phyloP scores from a whole-genome alignment of 495 filamentous ascomycete genomes.

The Aspergillus diversus region DNA sequence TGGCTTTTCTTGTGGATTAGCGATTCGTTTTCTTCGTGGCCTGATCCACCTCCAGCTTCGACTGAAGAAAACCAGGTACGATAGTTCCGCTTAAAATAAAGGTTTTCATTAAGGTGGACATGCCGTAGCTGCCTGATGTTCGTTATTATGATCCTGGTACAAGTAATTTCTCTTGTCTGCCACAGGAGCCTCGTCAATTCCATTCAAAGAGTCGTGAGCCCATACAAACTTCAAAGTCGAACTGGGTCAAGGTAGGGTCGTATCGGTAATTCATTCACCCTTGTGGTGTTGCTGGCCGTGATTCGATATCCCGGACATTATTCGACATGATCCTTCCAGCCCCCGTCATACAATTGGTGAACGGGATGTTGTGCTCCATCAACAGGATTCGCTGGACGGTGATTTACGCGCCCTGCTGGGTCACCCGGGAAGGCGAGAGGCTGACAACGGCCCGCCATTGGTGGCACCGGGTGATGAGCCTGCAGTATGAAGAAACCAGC shows the following conservation, averaged over 20 bases:
- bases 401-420: constrained; percentile 30
- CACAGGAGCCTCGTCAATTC: too few species aligned
- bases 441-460: constrained; percentile 20
- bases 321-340: background rate
- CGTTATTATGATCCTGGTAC: too few species aligned
- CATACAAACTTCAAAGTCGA: background rate
- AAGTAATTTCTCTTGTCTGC: too few species aligned
- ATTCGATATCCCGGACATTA: background rate
- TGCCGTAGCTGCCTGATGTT: too few species aligned
- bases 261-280: background rate
- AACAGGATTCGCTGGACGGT: constrained; percentile 12
- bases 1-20: background rate
- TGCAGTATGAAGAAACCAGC: constrained; percentile 34
- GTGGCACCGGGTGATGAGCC: constrained; percentile 24
- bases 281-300: background rate
- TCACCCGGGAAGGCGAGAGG: constrained; percentile 21
- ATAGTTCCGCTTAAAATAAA: background rate
- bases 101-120: too few species aligned
- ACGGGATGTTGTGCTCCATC: background rate
- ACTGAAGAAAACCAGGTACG: background rate
- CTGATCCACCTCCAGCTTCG: background rate
- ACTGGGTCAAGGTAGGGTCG: background rate
- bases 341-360: constrained; percentile 8
- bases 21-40: background rate
- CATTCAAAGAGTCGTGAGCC: too few species aligned